Base-by-base conservation (phyloP, 345 rosid genomes). In the Syzygium aromaticum region DNA sequence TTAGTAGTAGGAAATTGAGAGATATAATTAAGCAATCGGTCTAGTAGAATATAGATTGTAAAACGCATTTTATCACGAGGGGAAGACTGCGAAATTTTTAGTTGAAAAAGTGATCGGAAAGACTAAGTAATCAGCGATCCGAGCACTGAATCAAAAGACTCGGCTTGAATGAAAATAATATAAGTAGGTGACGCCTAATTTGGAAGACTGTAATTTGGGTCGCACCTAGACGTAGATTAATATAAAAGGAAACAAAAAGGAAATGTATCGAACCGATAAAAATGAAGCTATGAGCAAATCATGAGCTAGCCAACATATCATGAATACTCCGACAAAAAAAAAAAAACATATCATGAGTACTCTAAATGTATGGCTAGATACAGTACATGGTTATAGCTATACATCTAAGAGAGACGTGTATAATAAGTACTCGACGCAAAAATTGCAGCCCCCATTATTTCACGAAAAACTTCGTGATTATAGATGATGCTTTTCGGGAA, bases 271-370 rank as follows among this genome's bases (percentile, higher is more conserved):
- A 33, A 33, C 78, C 46, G 7, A 30, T 33, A 33, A 33, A 17
- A 33, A 33, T 9, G 10, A 33, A 19, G 7, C 46, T 17, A 73
- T 17, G 8, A 4, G 21, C 14, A 33, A 73, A 33, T 17, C 46
- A 33, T 17, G 21, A 33, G 23, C 46, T 33, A 30, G 21, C 77
- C 40, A 3, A 15, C 19, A 15, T 63, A 16, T 14, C 53, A 52
- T 52, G 15, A 52, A 4, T 52, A 52, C 53, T 52, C 46, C 46
- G 1, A 43, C 46, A 5, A 43, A 43, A 43, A 40, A n/a, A n/a
- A n/a, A 43, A 43, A 43, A 2, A 15, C 9, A 15, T 63, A 3
- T 2, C 13, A 57, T 22, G 4, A 0, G 0, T 1, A 57, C 23
- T 13, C 63, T 57, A 9, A n/a, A 64, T 6, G 8, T 30, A 30